Percentiles rank a stretch among this genome's conserved stretches.
These are phyloP conservation scores for Phytophthora lateralis DNA, from an alignment of 352 stramenopile species.

Conservation along the genomic window DNA sequence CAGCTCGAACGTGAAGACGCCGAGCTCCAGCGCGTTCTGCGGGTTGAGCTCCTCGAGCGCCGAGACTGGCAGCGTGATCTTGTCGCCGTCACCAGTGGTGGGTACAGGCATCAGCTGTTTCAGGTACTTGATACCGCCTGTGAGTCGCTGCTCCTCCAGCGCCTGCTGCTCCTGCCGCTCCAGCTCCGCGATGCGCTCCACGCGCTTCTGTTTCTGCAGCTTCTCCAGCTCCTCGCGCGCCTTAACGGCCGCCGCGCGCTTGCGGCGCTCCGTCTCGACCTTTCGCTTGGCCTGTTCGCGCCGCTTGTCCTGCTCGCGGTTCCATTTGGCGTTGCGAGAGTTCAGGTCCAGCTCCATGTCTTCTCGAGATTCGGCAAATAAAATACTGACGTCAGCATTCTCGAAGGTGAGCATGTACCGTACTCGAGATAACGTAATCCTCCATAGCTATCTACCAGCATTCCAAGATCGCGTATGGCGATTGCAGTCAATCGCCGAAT, in stretches of 20 bases:
- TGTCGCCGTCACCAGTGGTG: constrained; percentile 65
- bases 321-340: constrained; percentile 70
- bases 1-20: constrained; percentile 86
- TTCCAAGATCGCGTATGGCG: constrained; percentile 16
- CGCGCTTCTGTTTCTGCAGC: constrained; percentile 49
- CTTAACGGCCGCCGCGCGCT: constrained; percentile 47
- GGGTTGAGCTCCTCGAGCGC: constrained; percentile 80
- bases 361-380: neutral
- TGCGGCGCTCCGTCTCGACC: constrained; percentile 57
- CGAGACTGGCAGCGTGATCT: constrained; percentile 77
- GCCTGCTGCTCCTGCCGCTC: constrained; percentile 48
- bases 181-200: constrained; percentile 64
- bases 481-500: constrained; percentile 1
- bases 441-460: neutral
- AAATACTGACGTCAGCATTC: constrained; percentile 5
- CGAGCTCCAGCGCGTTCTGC: constrained; percentile 74
- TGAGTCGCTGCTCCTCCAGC: constrained; percentile 75
- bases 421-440: constrained; percentile 24
- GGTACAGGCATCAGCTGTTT: constrained; percentile 53
- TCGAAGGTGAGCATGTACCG: neutral
- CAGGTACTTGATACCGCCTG: constrained; percentile 71
- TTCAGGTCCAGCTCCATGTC: constrained; percentile 82
- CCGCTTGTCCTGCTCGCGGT: constrained; percentile 63
- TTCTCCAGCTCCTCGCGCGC: constrained; percentile 50
- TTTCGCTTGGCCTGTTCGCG: constrained; percentile 63